Base-by-base conservation (phyloP, 768 basidiomycete genomes). In the Solioccasus polychromus region DNA sequence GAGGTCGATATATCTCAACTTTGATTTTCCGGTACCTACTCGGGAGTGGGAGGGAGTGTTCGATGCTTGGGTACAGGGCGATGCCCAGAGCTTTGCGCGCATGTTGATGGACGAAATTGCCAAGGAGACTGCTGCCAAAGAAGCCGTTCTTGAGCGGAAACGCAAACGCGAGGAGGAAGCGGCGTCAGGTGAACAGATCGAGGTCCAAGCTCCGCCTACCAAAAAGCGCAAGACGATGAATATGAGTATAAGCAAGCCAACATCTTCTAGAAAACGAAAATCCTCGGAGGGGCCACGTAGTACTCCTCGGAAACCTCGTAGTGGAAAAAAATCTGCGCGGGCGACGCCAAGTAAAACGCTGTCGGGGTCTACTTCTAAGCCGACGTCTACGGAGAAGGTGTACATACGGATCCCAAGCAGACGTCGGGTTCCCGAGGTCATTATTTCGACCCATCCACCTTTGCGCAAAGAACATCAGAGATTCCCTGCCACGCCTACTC, bases 1-100 rank as follows among this genome's bases (percentile, higher is more conserved):
- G 38, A 82, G 78, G 61, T 78, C 85, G 4, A 73, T 94, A 15
- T 92, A 89, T 64, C 73, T 95, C 45, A 95, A 95, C 64, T 68
- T 88, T 30, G 91, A 94, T 50, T 91, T 91, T 61, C 90, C 90
- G 1, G 80, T 83, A 8, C 90, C 90, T 4, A 82, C 82, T 8
- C 74, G 85, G 43, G 90, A 92, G 51, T 94, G 90, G 91, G 86
- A 88, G 50, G 86, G 82, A 8, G 84, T 94, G 3, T 94, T 96
- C 54, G 92, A 96, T 65, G 77, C 79, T 30, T 95, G 91, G 88
- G 65, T 92, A 44, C 81, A 92, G 55, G 91, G 92, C 2, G 92
- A 95, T 59, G 84, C 88, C 3, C 93, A 96, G 63, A 61, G 60
- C 14, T 93, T 94, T 65, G 86, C 89, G 5, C 67, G 68, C 30